Evolutionary conservation across 2,329 filamentous ascomycete species (phyloP).

Genomic region (Xylariaceae sp.): DNA sequence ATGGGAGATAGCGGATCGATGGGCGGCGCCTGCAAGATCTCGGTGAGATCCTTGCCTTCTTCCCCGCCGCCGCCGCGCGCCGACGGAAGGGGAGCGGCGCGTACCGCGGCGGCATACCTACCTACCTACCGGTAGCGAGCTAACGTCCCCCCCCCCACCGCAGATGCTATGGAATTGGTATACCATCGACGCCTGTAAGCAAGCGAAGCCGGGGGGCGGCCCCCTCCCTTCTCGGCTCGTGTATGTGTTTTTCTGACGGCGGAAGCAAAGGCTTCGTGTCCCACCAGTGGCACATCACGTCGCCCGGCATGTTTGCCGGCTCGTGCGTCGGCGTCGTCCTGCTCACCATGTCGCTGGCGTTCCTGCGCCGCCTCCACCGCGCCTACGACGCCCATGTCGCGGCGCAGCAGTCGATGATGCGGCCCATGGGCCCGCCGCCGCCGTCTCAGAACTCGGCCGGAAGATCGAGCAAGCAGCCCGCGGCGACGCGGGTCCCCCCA

Average conservation of each 20-base stretch:
- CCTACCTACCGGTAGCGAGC: no score
- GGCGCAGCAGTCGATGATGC: slow-evolving; percentile 27
- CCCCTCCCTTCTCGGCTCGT: no score
- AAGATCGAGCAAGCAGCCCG: background rate
- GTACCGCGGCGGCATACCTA: no score
- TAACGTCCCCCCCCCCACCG: no score
- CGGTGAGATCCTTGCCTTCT: no score
- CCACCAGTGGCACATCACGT: slow-evolving; percentile 64
- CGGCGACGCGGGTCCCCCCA: background rate
- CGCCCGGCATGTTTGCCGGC: slow-evolving; percentile 64
- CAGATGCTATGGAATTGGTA: slow-evolving; percentile 81
- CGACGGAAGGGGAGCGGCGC: no score
- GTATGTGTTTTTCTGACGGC: no score
- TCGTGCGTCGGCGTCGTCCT: slow-evolving; percentile 71
- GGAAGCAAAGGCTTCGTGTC: slow-evolving; percentile 74
- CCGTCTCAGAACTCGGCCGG: slow-evolving; percentile 10
- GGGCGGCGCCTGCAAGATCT: no score
- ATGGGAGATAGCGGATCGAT: no score
- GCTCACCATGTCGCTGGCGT: slow-evolving; percentile 67
- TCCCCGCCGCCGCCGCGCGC: no score
- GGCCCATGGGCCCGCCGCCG: background rate
- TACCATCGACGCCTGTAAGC: slow-evolving; percentile 61
- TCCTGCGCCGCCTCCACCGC: slow-evolving; percentile 60
- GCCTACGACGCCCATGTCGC: slow-evolving; percentile 63
- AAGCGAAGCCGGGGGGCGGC: no score